Conservation (phyloP, 2,329 filamentous ascomycete species). For the Botrytis medusae region DNA sequence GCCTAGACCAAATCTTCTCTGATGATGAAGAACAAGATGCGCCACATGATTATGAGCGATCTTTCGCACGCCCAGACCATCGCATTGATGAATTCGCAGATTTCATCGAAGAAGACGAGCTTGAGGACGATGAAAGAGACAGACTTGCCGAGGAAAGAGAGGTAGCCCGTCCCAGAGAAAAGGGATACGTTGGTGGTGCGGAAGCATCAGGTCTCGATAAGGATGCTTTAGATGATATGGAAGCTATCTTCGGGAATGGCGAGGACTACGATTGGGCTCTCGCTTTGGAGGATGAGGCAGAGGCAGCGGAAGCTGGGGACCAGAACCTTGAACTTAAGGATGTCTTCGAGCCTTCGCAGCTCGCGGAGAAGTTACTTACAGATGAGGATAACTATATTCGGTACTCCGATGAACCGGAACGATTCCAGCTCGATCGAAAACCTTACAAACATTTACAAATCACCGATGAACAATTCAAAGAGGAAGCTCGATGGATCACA, state of each 20-base stretch:
- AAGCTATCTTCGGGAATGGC: slow-evolving; percentile 91
- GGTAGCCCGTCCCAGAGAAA: slow-evolving; percentile 76
- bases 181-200: slow-evolving; percentile 66
- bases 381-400: slow-evolving; percentile 94
- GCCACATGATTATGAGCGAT: slow-evolving; percentile 46
- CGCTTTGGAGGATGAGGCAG: slow-evolving; percentile 82
- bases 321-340: slow-evolving; percentile 92
- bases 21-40: slow-evolving; percentile 82
- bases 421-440: slow-evolving; percentile 88
- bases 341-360: slow-evolving; percentile 94
- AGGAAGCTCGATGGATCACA: slow-evolving; percentile 90
- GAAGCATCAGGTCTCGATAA: slow-evolving; percentile 87
- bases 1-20: slow-evolving; percentile 89
- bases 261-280: slow-evolving; percentile 96
- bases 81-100: slow-evolving; percentile 82
- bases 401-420: slow-evolving; percentile 84
- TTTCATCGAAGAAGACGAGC: slow-evolving; percentile 96
- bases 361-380: slow-evolving; percentile 90
- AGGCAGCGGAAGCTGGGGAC: slow-evolving; percentile 74
- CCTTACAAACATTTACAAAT: slow-evolving; percentile 82
- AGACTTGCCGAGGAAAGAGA: slow-evolving; percentile 80
- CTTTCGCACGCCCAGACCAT: slow-evolving; percentile 47
- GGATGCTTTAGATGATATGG: slow-evolving; percentile 92
- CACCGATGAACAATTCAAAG: slow-evolving; percentile 79
- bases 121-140: slow-evolving; percentile 83